Evolutionary conservation across 768 basidiomycete species (phyloP).

Genomic region (Russula earlei): DNA sequence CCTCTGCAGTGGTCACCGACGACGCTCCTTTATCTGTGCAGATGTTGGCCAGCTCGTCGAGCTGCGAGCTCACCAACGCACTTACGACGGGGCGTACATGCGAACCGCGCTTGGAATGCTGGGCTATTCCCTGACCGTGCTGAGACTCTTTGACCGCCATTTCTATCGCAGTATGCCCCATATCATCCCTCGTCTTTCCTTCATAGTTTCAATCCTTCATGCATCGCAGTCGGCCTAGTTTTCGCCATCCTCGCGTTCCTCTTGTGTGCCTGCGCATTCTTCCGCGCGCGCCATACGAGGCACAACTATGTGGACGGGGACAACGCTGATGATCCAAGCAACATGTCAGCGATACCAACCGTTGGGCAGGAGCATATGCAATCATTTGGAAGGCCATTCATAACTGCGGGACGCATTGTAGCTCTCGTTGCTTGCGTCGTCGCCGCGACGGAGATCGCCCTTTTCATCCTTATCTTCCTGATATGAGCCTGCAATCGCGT

Average conservation of each 20-base stretch:
- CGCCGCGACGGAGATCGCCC: slow-evolving; percentile 50
- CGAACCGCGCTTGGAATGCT: slow-evolving; percentile 67
- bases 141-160: slow-evolving; percentile 67
- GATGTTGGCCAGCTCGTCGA: slow-evolving; percentile 42
- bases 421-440: slow-evolving; percentile 52
- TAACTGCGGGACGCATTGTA: slow-evolving; percentile 74
- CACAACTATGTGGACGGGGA: slow-evolving; percentile 66
- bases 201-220: no score
- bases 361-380: slow-evolving; percentile 52
- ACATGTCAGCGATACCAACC: slow-evolving; percentile 38
- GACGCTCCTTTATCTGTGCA: slow-evolving; percentile 26
- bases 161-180: slow-evolving; percentile 62
- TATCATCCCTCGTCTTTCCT: neutral
- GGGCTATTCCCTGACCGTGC: slow-evolving; percentile 61
- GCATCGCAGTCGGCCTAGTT: slow-evolving; percentile 42
- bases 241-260: slow-evolving; percentile 54
- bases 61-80: slow-evolving; percentile 69
- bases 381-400: slow-evolving; percentile 67
- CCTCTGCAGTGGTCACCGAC: slow-evolving; percentile 26
- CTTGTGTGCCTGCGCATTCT: slow-evolving; percentile 47
- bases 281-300: slow-evolving; percentile 54
- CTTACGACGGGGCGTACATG: slow-evolving; percentile 75
- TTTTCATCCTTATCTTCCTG: slow-evolving; percentile 51
- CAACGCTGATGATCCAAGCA: neutral
- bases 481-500: neutral